Evolutionary conservation across 306 rosid genomes (phyloP), one percentile per base, ranked within the genome.

Genomic region (Dryas octopetala): DNA sequence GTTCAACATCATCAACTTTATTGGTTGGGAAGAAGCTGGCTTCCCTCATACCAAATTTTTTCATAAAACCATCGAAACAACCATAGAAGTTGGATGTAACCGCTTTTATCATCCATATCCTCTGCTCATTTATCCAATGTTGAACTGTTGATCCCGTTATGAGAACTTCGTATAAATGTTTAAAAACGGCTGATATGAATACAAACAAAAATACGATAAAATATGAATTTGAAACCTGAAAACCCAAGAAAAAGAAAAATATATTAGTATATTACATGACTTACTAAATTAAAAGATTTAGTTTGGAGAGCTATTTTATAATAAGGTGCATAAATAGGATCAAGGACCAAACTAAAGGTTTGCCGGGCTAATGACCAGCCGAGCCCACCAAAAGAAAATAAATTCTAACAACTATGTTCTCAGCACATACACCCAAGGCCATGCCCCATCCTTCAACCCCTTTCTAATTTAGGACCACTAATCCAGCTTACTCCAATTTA

Each of bases 51-150:
- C 89, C 89, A 55, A 87, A 23, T 74, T 73, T 85, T 84, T 89
- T 87, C 75, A 88, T 73, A 40, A 88, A 6, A 70, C 86, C 89
- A 75, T 85, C 91, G 76, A 91, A 65, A 50, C 85, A 74, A 67
- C 96, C 93, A 77, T 82, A 85, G 7, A 82, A 74, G 47, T 82
- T 53, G 23, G 84, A 72, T n/a, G 91, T 87, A 13, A 82, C 59
- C 62, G 86, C 76, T 61, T 55, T 80, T 5, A 88, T 88, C 91
- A 91, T 87, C 96, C 93, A 91, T 7, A 83, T 70, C 62, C 93
- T 79, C 9, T 87, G 90, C 60, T 90, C 97, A 54, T 77, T 74
- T 53, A 81, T 62, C 83, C 87, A 82, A 13, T 79, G 71, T 11
- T 38, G 78, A 26, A 82, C 11, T 45, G 96, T 76, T 48, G 81